Evolutionary conservation across 306 rosid genomes (phyloP).

Genomic region (Carpinus viminea): DNA sequence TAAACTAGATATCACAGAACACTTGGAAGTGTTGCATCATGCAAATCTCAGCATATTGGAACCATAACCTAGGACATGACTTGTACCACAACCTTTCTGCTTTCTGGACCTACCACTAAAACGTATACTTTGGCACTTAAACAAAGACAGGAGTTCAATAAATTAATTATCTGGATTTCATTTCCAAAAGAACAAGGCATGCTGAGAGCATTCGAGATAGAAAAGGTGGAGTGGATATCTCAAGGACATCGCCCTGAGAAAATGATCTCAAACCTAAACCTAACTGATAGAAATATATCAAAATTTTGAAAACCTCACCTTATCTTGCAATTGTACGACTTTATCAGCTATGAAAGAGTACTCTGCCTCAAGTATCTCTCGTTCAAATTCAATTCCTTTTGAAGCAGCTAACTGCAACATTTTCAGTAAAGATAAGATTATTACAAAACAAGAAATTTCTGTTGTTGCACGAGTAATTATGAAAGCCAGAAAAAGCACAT

Average conservation of each 20-base stretch:
- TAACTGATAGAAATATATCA: neutral
- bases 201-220: neutral
- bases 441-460: constrained; percentile 24
- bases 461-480: neutral
- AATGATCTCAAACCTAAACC: neutral
- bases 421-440: constrained; percentile 19
- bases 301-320: constrained; percentile 45
- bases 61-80: neutral
- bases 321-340: constrained; percentile 61
- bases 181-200: neutral
- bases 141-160: neutral
- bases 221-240: neutral
- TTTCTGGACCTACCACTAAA: neutral
- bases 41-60: neutral
- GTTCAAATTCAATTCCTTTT: constrained; percentile 76
- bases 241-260: neutral
- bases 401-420: constrained; percentile 59
- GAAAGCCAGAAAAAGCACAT: constrained; percentile 21
- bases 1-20: neutral
- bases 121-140: neutral
- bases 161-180: neutral
- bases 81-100: neutral
- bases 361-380: constrained; percentile 84
- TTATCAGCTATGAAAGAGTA: constrained; percentile 60
- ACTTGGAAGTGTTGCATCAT: neutral